Evolutionary conservation across 352 stramenopile genomes (phyloP).

Genomic region (Globisporangium perplexum): DNA sequence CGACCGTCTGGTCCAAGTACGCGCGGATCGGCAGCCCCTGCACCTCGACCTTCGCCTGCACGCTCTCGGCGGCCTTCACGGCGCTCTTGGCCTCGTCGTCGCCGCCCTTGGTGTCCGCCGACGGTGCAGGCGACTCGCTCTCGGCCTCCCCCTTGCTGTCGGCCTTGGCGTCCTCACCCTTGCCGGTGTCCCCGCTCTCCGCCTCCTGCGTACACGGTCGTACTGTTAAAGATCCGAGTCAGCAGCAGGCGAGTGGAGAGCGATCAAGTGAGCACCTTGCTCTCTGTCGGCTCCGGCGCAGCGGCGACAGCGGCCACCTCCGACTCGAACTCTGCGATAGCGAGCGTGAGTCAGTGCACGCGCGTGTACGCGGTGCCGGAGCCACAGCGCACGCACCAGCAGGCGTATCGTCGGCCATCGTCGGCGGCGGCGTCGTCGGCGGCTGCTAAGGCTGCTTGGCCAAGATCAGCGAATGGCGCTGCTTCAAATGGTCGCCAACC

Average conservation of each 20-base stretch:
- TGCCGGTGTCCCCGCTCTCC: background rate
- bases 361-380: background rate
- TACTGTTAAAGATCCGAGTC: background rate
- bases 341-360: background rate
- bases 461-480: background rate
- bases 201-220: background rate
- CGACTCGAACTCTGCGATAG: background rate
- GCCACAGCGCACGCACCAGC: background rate
- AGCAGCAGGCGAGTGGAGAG: background rate
- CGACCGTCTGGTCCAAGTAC: conserved; percentile 98
- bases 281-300: background rate
- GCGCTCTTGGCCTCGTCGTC: conserved; percentile 35
- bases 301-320: background rate
- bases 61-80: conserved; percentile 64
- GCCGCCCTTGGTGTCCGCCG: background rate
- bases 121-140: background rate
- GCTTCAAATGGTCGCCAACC: background rate
- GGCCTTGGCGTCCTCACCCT: background rate
- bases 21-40: conserved; percentile 94
- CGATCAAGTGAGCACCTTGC: background rate
- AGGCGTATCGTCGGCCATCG: background rate
- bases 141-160: background rate
- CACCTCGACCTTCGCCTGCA: conserved; percentile 88
- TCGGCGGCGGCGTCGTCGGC: no score
- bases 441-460: background rate